Evolutionary conservation across 2,329 filamentous ascomycete species (phyloP), one percentile per base, ranked within the genome.

Genomic region (Colletotrichum sojae): DNA sequence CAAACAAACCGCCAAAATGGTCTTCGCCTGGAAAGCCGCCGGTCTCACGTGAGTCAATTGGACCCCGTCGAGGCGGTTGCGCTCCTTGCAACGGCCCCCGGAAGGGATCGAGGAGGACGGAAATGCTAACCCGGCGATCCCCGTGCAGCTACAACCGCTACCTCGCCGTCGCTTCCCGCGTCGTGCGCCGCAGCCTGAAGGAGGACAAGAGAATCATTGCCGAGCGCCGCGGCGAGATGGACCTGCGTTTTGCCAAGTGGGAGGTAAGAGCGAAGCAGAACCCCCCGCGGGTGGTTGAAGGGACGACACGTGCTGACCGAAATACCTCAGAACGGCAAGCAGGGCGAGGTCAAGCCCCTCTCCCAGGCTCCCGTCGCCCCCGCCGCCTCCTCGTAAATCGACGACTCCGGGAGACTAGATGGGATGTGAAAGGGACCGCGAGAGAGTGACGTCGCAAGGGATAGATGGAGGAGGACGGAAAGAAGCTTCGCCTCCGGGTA

Each of bases 11-110:
- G 82, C 82, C 89, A 94, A 89, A 86, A 99, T 98, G 96, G 88
- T 92, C 86, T 95, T 95, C 88, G 94, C 95, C 82, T 99, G 95
- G 96, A 98, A 98, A 93, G 90, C 95, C 81, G 94, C 96, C 83
- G 96, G 96, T 85, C 88, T 98, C 82, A 97, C 91, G 95, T 97
- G 92, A 83, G 94, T 88, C 70, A 72, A 71, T 75, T 71, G 54
- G 69, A 20, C 49, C 46, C 48, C 60, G 36, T 43, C 63, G 27
- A 53, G 2, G 40, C 31, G 18, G 45, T 49, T 58, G 53, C 51
- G 22, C n/a, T 48, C 25, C 13, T 27, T 18, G 39, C 60, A 52
- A 57, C 27, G 5, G 43, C 36, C 53, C 5, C 31, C 45, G 55
- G 27, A 49, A 31, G 18, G 8, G 36, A 51, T 16, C 12, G 46